These are phyloP conservation scores for Stylosanthes scabra DNA, from an alignment of 331 rosid genomes.

Conservation along the genomic window DNA sequence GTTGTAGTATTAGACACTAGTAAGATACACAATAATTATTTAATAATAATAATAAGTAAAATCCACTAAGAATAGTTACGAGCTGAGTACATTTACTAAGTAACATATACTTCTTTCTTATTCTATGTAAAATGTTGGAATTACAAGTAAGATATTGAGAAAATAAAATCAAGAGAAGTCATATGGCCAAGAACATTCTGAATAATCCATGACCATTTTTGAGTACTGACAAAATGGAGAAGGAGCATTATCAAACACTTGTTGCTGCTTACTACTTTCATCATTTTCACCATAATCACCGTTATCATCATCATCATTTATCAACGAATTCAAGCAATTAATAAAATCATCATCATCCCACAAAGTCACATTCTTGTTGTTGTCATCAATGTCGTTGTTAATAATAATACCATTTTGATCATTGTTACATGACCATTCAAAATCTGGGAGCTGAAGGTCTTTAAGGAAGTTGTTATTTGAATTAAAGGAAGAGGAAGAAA, in stretches of 20 bases:
- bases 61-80: no score
- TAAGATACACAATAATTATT: no score
- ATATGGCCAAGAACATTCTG: slow-evolving; percentile 62
- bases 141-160: slow-evolving; percentile 32
- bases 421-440: slow-evolving; percentile 61
- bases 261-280: slow-evolving; percentile 38
- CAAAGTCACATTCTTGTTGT: slow-evolving; percentile 34
- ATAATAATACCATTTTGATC: neutral
- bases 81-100: no score
- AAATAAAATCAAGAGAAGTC: slow-evolving; percentile 44
- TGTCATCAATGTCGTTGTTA: slow-evolving; percentile 6
- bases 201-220: slow-evolving; percentile 50
- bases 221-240: slow-evolving; percentile 41
- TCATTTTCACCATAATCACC: neutral
- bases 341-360: slow-evolving; percentile 70
- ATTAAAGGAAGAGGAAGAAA: slow-evolving; percentile 45
- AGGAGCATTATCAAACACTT: slow-evolving; percentile 39
- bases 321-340: slow-evolving; percentile 54
- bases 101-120: neutral
- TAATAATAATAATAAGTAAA: no score
- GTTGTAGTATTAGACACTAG: no score
- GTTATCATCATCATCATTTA: slow-evolving; percentile 45
- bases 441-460: slow-evolving; percentile 60
- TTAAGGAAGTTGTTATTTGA: slow-evolving; percentile 50
- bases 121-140: slow-evolving; percentile 34